Evolutionary conservation across 169 alveolate genomes (phyloP), one percentile per base, ranked within the genome.

Genomic region (Perkinsus chesapeaki): DNA sequence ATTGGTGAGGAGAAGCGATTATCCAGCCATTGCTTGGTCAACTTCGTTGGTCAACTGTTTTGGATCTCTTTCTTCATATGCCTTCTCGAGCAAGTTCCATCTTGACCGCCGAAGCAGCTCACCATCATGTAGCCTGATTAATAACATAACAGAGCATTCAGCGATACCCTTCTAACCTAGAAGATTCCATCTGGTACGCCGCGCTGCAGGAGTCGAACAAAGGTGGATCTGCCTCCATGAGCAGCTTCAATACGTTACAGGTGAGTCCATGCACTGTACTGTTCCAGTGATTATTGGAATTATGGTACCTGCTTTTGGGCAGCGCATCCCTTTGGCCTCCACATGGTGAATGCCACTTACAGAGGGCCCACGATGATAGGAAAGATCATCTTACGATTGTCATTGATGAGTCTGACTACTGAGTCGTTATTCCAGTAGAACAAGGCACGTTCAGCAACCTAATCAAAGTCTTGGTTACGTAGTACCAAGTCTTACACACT

Each of bases 141-240:
- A 23, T 16, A 1, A 34, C 82, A 20, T 0, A 0, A 16, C 82
- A 23, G 3, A 16, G 82, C 1, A 0, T 1, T 34, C 9, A 47
- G 72, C 82, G 27, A 1, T 9, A 60, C 31, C 27, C 82, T 60
- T 7, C 12, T 60, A 3, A 60, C 82, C 3, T 60, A 34, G 31
- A 1, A 16, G 82, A 60, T 73, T 93, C 94, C 34, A 94, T 95
- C 0, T 94, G 94, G 91, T 94, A 94, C 43, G 93, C 92, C 91
- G 94, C 95, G 39, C 95, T 92, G 92, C 96, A 95, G 39, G 94
- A 95, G 90, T 95, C 96, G 36, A 94, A 95, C 36, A 95, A 94
- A 39, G 95, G 95, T 0, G 96, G 94, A 73, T 95, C 96, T 0
- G 96, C 96, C 47, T 95, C 95, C 93, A 95, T 95, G 91, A 95